Evolutionary conservation across 73 alveolate genomes (phyloP).

Genomic region (Blepharisma stoltei): DNA sequence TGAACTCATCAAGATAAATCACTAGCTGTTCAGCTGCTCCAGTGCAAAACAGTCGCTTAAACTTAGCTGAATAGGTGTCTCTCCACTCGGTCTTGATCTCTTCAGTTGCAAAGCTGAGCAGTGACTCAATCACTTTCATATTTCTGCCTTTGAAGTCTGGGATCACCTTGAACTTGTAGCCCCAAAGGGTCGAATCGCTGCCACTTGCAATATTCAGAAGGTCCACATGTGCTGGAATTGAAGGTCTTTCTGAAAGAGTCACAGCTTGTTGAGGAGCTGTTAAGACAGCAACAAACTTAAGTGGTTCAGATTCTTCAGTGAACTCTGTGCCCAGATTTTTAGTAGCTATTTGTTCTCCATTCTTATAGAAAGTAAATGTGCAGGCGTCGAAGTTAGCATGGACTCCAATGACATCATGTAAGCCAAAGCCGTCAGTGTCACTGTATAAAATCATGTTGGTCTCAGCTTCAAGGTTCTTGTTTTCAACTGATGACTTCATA

Average conservation of each 20-base stretch:
- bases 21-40: slow-evolving; percentile 69
- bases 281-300: slow-evolving; percentile 4
- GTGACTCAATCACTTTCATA: slow-evolving; percentile 11
- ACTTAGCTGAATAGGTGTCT: slow-evolving; percentile 46
- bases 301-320: background rate
- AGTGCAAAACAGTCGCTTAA: slow-evolving; percentile 34
- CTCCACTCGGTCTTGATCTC: slow-evolving; percentile 41
- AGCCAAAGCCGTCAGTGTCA: background rate
- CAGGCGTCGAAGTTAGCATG: background rate
- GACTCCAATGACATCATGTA: slow-evolving; percentile 21
- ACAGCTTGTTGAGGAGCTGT: background rate
- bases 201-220: background rate
- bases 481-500: background rate
- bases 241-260: background rate
- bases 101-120: slow-evolving; percentile 17
- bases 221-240: background rate
- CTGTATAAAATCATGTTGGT: background rate
- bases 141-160: slow-evolving; percentile 65
- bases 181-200: slow-evolving; percentile 39
- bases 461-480: background rate
- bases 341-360: background rate
- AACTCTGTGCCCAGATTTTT: background rate
- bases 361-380: background rate
- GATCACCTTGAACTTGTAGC: slow-evolving; percentile 57
- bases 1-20: slow-evolving; percentile 52